Evolutionary conservation across 352 stramenopile species (phyloP), one percentile per base, ranked within the genome.

Genomic region (Phytopythium cucurbitacearum): DNA sequence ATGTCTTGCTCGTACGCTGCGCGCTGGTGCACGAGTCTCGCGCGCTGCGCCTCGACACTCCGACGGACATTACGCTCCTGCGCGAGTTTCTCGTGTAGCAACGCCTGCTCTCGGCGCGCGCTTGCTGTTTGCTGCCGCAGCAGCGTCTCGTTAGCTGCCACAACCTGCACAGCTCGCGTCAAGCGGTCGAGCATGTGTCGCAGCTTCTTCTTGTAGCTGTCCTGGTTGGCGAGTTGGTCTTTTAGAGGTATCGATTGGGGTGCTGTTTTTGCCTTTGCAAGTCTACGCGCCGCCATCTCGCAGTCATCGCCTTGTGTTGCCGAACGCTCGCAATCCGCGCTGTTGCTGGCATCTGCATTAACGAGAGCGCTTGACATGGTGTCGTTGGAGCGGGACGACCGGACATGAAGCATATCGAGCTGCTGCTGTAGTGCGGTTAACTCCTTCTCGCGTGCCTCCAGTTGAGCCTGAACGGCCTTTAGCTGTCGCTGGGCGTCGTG

Each of bases 171-270:
- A 28, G 79, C 61, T 12, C 67, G 64, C 10, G 52, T 33, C 3
- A 85, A 47, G 4, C 75, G 71, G 3, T 80, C 71, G 16, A 75
- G 59, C 59, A 87, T 67, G n/a, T 65, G 60, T 2, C 57, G 57
- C 10, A 89, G 53, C 35, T 68, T 68, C 61, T 83, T 82, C 50
- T 80, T 81, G 71, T 87, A 89, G 13, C 62, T 55, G 5, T 80
- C 73, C 37, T 75, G 65, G 15, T 64, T 72, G 2, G 57, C 64
- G 16, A 79, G 67, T 40, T 89, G 58, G 12, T 80, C 53, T 57
- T 78, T 67, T 34, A 87, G 58, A 33, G 41, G 47, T 0, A 69
- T 50, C 21, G 21, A 28, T 28, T 28, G 21, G 21, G 21, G 7
- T 52, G 32, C 8, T 64, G 16, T 15, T 9, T 2, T 28, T 28